Base-by-base conservation (phyloP, 78 protist species). In the Bigelowiella natans region DNA sequence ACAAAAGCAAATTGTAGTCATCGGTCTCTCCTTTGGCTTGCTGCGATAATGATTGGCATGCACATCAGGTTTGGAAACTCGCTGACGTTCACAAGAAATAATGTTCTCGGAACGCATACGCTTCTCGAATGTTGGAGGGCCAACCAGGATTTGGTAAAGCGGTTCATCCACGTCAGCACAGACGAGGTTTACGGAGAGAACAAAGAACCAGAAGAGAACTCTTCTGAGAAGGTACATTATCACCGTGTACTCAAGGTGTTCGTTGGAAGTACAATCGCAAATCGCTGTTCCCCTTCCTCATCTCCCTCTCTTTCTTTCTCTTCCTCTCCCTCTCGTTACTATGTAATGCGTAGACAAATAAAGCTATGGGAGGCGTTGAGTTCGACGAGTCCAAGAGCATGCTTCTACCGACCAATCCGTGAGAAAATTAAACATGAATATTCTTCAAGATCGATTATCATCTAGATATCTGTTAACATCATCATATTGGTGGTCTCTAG, bases 91-190 rank as follows among this genome's bases (percentile, higher is more conserved):
- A 95, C 98, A 7, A 88, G 92, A 84, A 95, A 92, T 90, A 97
- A 97, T 85, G 94, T 97, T 2, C 2, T 95, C 40, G 99, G 99
- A 18, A 97, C 98, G 30, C 98, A 97, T 93, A 93, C 88, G 37
- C 93, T 97, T 30, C 88, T 96, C 11, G 98, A 97, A 91, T 39
- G 91, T 1, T 73, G 95, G 30, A 88, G 88, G 87, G 40, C 1
- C 73, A 51, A 51, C 73, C 73, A 51, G 73, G 18, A 51, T 7
- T 18, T 26, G 73, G 18, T 51, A 26, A 51, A 86, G 89, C 97
- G 97, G 36, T 97, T 97, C 83, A 89, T 97, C 2, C 97, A 97
- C 91, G 97, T 97, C 36, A 87, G 94, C 40, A 97, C 99, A 0
- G 99, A 97, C 86, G 99, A 97, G 91, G 99, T 97, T 51, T 51